Evolutionary conservation across 2,329 filamentous ascomycete species (phyloP).

Genomic region (Pseudonectria buxi): DNA sequence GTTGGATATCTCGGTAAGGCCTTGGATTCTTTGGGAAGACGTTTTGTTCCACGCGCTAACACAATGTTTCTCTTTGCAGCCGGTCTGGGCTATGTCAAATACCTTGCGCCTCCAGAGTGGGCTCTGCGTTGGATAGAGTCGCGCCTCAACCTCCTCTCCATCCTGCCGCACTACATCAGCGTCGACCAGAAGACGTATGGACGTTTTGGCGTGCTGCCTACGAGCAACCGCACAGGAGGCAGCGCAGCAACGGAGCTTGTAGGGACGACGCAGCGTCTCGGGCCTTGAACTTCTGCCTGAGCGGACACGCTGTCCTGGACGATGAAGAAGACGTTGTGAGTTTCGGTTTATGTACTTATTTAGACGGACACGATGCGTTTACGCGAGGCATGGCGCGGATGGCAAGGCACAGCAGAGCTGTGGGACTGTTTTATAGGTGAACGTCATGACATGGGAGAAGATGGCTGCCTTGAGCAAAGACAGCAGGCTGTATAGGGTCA

Average conservation of each 20-base stretch:
- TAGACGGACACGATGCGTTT: too few species aligned
- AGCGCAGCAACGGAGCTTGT: constrained; percentile 54
- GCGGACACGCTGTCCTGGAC: constrained; percentile 1
- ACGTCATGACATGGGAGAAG: too few species aligned
- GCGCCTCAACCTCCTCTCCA: constrained; percentile 76
- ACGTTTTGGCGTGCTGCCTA: constrained; percentile 80
- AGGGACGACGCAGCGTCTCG: constrained; percentile 57
- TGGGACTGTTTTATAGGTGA: too few species aligned
- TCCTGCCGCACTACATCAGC: constrained; percentile 86
- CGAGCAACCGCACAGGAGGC: constrained; percentile 34
- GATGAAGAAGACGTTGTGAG: too few species aligned
- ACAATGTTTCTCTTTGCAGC: constrained; percentile 38
- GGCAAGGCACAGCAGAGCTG: too few species aligned
- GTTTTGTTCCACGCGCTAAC: constrained; percentile 5
- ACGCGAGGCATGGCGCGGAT: too few species aligned
- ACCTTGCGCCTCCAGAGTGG: constrained; percentile 84
- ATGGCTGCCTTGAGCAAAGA: too few species aligned
- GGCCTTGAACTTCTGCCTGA: constrained; percentile 43
- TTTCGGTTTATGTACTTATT: too few species aligned
- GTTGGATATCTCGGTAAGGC: constrained; percentile 80
- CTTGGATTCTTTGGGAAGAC: background rate
- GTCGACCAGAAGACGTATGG: constrained; percentile 96
- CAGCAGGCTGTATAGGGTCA: too few species aligned
- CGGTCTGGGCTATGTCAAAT: constrained; percentile 81
- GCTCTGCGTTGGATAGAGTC: constrained; percentile 80